These are phyloP conservation scores for Diaporthe batatas DNA, from an alignment of 2,329 filamentous ascomycete species.

Conservation along the genomic window DNA sequence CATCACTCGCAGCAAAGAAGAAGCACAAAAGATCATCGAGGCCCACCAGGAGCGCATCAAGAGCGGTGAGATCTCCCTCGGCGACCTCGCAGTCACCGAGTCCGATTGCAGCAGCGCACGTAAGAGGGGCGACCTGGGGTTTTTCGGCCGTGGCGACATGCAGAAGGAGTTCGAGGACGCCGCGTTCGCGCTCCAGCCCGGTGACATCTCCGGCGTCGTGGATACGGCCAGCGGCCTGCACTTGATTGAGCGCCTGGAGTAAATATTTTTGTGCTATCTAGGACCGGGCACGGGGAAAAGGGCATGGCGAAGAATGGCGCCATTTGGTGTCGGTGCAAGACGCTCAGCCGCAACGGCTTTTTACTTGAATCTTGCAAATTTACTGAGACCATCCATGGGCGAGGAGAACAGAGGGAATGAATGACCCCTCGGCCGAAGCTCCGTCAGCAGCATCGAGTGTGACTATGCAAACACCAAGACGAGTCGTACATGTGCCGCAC, in stretches of 20 bases:
- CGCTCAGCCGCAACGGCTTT: conserved; percentile 13
- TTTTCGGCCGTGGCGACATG: conserved; percentile 96
- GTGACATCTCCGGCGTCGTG: conserved; percentile 87
- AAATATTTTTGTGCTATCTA: conserved; percentile 44
- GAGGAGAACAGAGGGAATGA: conserved; percentile 75
- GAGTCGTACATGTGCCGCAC: background rate
- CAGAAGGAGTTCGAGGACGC: conserved; percentile 99
- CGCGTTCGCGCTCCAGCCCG: conserved; percentile 88
- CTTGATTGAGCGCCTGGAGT: conserved; percentile 86
- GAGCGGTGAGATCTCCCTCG: conserved; percentile 76
- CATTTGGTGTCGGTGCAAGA: background rate
- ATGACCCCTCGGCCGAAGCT: conserved; percentile 61
- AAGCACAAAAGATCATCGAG: conserved; percentile 83
- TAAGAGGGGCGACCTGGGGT: conserved; percentile 94
- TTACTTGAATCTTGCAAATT: background rate
- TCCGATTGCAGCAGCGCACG: conserved; percentile 96
- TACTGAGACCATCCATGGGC: background rate
- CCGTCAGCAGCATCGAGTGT: conserved; percentile 44
- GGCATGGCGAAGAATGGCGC: background rate
- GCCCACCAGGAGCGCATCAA: conserved; percentile 82
- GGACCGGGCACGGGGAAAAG: background rate
- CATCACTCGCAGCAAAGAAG: conserved; percentile 89
- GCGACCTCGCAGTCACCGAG: conserved; percentile 88
- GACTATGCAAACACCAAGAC: conserved; percentile 4
- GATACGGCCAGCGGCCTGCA: conserved; percentile 95